Conservation (phyloP, 1,284 basidiomycete species). For the Schizophyllum amplum region DNA sequence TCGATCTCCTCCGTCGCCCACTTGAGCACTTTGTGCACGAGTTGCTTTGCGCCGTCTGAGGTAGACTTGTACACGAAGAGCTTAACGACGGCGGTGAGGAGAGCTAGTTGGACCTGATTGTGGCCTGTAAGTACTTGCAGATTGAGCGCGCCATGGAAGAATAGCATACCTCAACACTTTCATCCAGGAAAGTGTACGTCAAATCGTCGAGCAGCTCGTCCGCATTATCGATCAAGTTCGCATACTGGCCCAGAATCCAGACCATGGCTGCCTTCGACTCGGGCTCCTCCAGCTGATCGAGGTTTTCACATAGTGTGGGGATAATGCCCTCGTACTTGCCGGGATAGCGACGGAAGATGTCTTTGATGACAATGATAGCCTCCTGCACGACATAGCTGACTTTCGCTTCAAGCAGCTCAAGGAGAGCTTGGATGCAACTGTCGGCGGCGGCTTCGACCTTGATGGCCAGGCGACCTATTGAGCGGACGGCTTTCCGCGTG, state of each 20-base stretch:
- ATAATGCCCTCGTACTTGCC: constrained; percentile 96
- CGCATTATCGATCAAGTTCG: constrained; percentile 92
- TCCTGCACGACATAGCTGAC: constrained; percentile 98
- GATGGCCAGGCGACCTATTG: constrained; percentile 94
- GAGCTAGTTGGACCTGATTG: constrained; percentile 84
- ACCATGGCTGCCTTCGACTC: constrained; percentile 97
- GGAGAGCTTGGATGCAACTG: constrained; percentile 81
- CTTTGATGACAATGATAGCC: constrained; percentile 94
- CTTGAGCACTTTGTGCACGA: constrained; percentile 94
- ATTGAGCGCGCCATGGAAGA: constrained; percentile 50
- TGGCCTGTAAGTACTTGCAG: constrained; percentile 45
- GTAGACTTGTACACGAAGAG: constrained; percentile 88
- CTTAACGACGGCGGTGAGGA: constrained; percentile 94
- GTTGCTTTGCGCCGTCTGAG: constrained; percentile 79
- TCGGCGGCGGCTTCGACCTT: constrained; percentile 91
- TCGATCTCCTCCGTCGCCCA: constrained; percentile 97
- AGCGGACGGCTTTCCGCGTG: constrained; percentile 93
- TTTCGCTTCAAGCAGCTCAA: constrained; percentile 87
- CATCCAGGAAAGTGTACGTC: constrained; percentile 87
- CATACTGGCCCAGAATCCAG: constrained; percentile 98
- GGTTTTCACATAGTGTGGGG: constrained; percentile 84
- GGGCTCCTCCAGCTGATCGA: constrained; percentile 90
- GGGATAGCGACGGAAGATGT: constrained; percentile 96
- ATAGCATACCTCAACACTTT: constrained; percentile 77
- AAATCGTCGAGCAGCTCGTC: constrained; percentile 94